Percentiles rank a stretch among this genome's conserved stretches.
Evolutionary conservation across 495 filamentous ascomycete genomes (phyloP).

Genomic region (Tuber melanosporum): DNA sequence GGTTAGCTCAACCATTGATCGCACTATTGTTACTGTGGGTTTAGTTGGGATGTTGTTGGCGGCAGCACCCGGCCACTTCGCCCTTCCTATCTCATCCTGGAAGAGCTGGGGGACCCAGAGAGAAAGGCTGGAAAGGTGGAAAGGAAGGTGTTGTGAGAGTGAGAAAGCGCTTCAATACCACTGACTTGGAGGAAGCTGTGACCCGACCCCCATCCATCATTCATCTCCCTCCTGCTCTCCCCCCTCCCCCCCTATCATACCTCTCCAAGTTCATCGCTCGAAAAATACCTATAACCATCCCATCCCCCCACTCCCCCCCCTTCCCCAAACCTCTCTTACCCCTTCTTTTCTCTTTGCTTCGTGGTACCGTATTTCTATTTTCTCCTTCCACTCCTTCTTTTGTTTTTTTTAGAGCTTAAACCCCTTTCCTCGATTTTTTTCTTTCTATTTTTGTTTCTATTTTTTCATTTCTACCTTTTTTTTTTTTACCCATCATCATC

Average conservation of each 20-base stretch:
- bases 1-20: neutral
- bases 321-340: conserved; percentile 14
- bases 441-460: neutral
- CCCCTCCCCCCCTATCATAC: neutral
- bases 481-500: neutral
- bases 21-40: neutral
- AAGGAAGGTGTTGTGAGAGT: neutral
- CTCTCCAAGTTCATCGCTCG: conserved; percentile 5
- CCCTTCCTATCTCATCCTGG: conserved; percentile 4
- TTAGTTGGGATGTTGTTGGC: neutral
- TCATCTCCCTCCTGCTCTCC: conserved; percentile 12
- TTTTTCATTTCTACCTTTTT: neutral
- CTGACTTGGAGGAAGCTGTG: neutral
- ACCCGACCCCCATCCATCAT: neutral
- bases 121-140: neutral
- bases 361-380: conserved; percentile 9
- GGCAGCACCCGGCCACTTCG: conserved; percentile 1
- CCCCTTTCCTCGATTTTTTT: conserved; percentile 2
- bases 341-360: conserved; percentile 18
- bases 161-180: neutral
- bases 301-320: conserved; percentile 8
- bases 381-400: conserved; percentile 21
- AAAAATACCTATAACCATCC: conserved; percentile 24
- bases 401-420: conserved; percentile 12
- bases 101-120: neutral